Percentiles rank a stretch among this genome's conserved stretches.
Conservation (phyloP, 305 asterid genomes). For the Ilex paraguariensis region DNA sequence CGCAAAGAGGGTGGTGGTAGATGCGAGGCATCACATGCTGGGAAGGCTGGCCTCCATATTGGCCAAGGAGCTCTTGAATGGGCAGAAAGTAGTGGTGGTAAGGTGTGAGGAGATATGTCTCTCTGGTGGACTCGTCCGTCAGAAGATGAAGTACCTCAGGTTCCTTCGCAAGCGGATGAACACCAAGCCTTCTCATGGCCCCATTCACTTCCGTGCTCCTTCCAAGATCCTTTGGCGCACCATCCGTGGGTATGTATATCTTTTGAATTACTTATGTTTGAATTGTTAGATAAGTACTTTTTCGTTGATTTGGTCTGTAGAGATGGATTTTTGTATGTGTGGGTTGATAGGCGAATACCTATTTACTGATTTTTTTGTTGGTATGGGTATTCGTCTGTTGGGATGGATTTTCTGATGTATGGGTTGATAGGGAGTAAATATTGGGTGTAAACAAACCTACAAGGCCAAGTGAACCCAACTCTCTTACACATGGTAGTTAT, state of each 20-base stretch:
- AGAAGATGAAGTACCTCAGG: constrained; percentile 50
- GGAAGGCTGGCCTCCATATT: constrained; percentile 41
- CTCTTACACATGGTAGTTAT: too few species aligned
- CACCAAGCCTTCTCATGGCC: constrained; percentile 55
- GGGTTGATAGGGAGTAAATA: too few species aligned
- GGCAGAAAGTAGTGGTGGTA: constrained; percentile 43
- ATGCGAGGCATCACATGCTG: constrained; percentile 47
- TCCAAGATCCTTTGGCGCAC: constrained; percentile 55
- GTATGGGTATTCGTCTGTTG: too few species aligned
- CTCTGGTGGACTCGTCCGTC: constrained; percentile 48
- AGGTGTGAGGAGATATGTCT: constrained; percentile 51
- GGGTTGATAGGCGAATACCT: too few species aligned
- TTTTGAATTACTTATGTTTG: background rate
- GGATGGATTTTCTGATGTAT: too few species aligned
- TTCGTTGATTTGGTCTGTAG: background rate
- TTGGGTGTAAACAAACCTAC: too few species aligned
- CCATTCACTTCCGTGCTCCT: constrained; percentile 52
- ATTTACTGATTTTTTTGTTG: too few species aligned
- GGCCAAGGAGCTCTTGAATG: constrained; percentile 45
- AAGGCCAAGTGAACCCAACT: too few species aligned
- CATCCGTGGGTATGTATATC: constrained; percentile 38
- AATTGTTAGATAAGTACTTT: too few species aligned
- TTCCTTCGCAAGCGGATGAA: constrained; percentile 47
- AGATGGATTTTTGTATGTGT: too few species aligned
- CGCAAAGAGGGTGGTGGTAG: constrained; percentile 39